A percentile compares a stretch with the other conserved stretches of the same genome.
Conservation (phyloP, 371 early-diverging fungal species). For the Mucor circinelloides region DNA sequence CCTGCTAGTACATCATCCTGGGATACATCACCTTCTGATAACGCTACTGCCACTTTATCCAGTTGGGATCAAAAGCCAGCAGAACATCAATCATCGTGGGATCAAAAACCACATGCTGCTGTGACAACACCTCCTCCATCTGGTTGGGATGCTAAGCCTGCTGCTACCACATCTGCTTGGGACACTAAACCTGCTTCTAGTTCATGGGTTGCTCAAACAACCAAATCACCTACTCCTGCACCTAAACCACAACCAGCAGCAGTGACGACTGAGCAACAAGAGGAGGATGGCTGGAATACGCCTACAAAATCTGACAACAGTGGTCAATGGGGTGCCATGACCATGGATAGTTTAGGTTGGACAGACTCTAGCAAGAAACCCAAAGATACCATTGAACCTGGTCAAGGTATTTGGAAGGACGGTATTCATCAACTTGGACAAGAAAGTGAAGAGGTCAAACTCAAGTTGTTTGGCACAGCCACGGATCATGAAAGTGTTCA, state of each 20-base stretch:
- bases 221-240: background rate
- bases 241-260: background rate
- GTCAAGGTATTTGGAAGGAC: slow-evolving; percentile 69
- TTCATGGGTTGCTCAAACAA: background rate
- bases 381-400: slow-evolving; percentile 36
- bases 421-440: slow-evolving; percentile 58
- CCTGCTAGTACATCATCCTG: background rate
- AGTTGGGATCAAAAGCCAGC: background rate
- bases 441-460: slow-evolving; percentile 36
- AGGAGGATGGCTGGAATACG: slow-evolving; percentile 9
- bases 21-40: background rate
- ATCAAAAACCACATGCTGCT: background rate
- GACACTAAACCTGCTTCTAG: background rate
- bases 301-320: background rate
- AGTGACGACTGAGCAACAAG: background rate
- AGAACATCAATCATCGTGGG: background rate
- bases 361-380: slow-evolving; percentile 1
- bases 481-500: slow-evolving; percentile 69
- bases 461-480: slow-evolving; percentile 69
- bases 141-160: background rate
- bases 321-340: slow-evolving; percentile 21
- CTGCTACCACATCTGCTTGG: background rate
- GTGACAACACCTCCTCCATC: no score
- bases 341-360: slow-evolving; percentile 25
- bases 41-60: background rate